phyloP scores from a whole-genome alignment of 768 basidiomycete genomes.

The Mycena filopes region DNA sequence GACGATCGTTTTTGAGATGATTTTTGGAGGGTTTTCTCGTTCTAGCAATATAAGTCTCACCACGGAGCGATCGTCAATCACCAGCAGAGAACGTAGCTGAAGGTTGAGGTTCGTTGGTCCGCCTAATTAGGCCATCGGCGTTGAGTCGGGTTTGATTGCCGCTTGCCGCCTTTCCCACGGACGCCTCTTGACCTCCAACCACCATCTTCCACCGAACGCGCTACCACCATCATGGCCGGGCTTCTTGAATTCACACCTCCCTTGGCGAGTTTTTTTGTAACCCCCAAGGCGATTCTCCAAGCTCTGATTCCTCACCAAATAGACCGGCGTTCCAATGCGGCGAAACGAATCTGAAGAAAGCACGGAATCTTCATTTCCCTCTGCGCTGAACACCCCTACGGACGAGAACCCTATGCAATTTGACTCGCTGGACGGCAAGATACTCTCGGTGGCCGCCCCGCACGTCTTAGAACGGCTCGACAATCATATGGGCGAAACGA shows the following conservation, averaged over 20 bases:
- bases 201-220: not conserved
- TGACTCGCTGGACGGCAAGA: slow-evolving; percentile 16
- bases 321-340: slow-evolving; percentile 17
- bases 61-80: too few relatives aligned
- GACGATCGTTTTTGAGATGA: too few relatives aligned
- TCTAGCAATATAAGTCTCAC: too few relatives aligned
- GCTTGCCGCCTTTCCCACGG: not conserved
- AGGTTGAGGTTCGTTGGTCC: too few relatives aligned
- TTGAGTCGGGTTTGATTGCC: not conserved
- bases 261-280: not conserved
- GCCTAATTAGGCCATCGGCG: not conserved
- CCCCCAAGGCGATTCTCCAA: not conserved
- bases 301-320: not conserved
- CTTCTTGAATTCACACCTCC: not conserved
- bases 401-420: slow-evolving; percentile 24
- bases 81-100: too few relatives aligned
- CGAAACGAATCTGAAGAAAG: slow-evolving; percentile 30
- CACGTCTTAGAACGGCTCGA: slow-evolving; percentile 14
- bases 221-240: not conserved
- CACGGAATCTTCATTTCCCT: slow-evolving; percentile 25
- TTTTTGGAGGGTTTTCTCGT: too few relatives aligned
- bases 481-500: not conserved
- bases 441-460: slow-evolving; percentile 15
- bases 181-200: not conserved
- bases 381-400: slow-evolving; percentile 27